These are phyloP conservation scores for Trichocomaceae sp. DNA, from an alignment of 2,329 filamentous ascomycete genomes.

Conservation along the genomic window DNA sequence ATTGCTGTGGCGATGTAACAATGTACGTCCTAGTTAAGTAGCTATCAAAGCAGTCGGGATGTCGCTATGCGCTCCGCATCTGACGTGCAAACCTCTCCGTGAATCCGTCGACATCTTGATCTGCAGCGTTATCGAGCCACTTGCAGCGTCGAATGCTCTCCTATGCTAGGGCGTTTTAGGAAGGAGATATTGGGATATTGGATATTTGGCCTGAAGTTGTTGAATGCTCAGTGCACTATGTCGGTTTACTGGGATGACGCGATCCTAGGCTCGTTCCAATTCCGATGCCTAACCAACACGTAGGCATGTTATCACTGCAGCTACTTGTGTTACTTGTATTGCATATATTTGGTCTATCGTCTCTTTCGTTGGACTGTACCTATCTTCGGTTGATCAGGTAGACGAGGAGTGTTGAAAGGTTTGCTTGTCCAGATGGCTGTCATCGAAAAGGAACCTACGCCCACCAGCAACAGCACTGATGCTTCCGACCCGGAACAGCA, in stretches of 20 bases:
- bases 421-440: neutral
- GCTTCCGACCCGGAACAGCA: neutral
- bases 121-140: neutral
- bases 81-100: neutral
- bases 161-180: neutral
- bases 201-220: no score
- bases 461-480: neutral
- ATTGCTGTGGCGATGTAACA: neutral
- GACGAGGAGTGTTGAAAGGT: neutral
- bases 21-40: neutral
- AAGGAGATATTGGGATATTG: neutral
- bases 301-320: no score
- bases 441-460: neutral
- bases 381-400: neutral
- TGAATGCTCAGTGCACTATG: no score
- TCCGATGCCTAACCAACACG: neutral
- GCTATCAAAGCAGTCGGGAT: neutral
- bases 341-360: neutral
- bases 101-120: neutral
- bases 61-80: constrained; percentile 6
- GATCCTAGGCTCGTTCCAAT: neutral
- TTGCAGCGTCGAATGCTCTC: neutral
- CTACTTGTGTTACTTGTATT: no score
- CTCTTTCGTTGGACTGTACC: neutral
- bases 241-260: neutral